Percentiles rank a stretch among this genome's conserved stretches.
These are phyloP conservation scores for Claviceps africana DNA, from an alignment of 2,329 filamentous ascomycete species.

Conservation along the genomic window DNA sequence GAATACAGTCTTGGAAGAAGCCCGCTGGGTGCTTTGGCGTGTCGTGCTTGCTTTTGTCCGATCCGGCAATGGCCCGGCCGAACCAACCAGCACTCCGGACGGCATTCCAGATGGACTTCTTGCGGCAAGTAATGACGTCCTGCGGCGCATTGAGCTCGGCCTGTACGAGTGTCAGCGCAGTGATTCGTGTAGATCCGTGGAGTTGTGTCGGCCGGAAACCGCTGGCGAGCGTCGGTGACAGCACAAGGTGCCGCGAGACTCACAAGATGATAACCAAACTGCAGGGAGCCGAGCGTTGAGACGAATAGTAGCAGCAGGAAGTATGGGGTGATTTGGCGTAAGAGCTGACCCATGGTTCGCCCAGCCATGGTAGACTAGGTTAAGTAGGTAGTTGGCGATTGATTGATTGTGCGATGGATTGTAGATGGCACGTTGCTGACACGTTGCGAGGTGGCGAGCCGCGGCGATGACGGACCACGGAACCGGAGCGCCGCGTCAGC, in stretches of 20 bases:
- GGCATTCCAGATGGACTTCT: constrained; percentile 27
- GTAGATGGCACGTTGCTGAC: not conserved
- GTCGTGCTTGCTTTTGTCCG: constrained; percentile 9
- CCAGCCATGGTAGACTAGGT: constrained; percentile 17
- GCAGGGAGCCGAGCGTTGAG: constrained; percentile 72
- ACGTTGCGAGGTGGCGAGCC: no score
- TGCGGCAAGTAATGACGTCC: constrained; percentile 79
- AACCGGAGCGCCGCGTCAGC: no score
- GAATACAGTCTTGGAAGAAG: constrained; percentile 62
- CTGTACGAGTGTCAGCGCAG: constrained; percentile 19
- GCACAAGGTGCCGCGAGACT: constrained; percentile 10
- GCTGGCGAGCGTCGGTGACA: not conserved
- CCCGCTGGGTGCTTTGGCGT: constrained; percentile 7
- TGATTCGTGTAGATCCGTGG: not conserved
- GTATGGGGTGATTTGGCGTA: constrained; percentile 52
- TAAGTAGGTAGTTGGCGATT: not conserved
- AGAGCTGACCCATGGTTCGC: constrained; percentile 9
- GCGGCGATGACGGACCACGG: no score
- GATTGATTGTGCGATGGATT: not conserved
- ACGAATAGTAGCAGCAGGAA: constrained; percentile 63
- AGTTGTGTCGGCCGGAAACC: no score
- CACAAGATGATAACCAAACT: constrained; percentile 91
- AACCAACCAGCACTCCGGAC: constrained; percentile 16
- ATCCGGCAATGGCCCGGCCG: constrained; percentile 11
- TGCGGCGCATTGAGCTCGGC: constrained; percentile 92